These are phyloP conservation scores for Arachis monticola DNA, from an alignment of 331 rosid genomes.

Conservation along the genomic window DNA sequence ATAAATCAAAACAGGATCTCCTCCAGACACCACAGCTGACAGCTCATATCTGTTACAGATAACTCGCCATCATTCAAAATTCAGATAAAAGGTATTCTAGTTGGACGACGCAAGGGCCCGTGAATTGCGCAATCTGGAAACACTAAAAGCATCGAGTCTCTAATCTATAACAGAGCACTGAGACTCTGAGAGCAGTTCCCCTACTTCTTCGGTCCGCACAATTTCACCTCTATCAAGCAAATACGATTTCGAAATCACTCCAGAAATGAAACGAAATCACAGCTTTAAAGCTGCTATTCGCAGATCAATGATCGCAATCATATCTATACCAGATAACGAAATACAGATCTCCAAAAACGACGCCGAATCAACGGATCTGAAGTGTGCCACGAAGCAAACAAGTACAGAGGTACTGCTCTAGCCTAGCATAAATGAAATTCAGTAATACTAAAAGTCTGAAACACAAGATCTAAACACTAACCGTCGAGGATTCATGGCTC, in stretches of 20 bases:
- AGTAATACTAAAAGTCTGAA: not conserved
- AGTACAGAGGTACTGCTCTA: not conserved
- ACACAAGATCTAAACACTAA: conserved; percentile 32
- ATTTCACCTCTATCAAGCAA: not conserved
- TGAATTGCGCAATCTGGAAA: not conserved
- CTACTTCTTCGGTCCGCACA: conserved; percentile 11
- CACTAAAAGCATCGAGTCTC: not conserved
- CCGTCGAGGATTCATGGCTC: conserved; percentile 49
- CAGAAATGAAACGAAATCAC: conserved; percentile 6
- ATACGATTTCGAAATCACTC: no score
- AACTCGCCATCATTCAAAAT: conserved; percentile 4
- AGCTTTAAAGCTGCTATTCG: conserved; percentile 7
- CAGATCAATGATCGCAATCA: conserved; percentile 21
- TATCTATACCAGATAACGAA: not conserved
- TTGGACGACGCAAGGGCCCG: no score
- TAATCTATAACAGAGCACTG: not conserved
- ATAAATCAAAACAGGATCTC: conserved; percentile 9
- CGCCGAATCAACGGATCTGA: conserved; percentile 22
- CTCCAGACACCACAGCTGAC: conserved; percentile 19
- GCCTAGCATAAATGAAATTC: conserved; percentile 21
- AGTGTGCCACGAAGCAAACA: not conserved
- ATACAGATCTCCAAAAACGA: conserved; percentile 12
- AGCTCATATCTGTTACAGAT: conserved; percentile 6
- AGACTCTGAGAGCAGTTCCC: not conserved
- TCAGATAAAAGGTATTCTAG: not conserved